Evolutionary conservation across 2,329 filamentous ascomycete genomes (phyloP).

Genomic region (Pseudocercospora pini-densiflorae): DNA sequence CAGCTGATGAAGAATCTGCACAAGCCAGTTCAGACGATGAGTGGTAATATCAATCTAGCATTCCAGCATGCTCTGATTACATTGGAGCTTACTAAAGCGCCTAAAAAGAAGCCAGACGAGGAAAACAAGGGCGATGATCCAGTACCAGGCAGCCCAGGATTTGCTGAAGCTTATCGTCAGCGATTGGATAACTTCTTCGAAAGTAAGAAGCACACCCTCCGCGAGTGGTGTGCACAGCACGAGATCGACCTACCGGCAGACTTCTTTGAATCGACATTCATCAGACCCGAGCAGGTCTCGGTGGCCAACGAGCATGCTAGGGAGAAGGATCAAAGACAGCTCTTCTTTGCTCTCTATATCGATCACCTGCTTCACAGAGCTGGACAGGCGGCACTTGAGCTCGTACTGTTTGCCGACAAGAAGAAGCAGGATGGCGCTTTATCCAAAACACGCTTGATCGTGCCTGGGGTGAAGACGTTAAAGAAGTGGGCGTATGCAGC

Average conservation of each 20-base stretch:
- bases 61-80: slow-evolving; percentile 65
- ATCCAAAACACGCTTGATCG: slow-evolving; percentile 64
- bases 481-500: slow-evolving; percentile 67
- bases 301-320: slow-evolving; percentile 60
- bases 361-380: slow-evolving; percentile 68
- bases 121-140: slow-evolving; percentile 48
- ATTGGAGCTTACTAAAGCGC: slow-evolving; percentile 55
- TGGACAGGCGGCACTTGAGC: slow-evolving; percentile 63
- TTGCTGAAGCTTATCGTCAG: slow-evolving; percentile 58
- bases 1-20: slow-evolving; percentile 72
- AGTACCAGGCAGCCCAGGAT: slow-evolving; percentile 64
- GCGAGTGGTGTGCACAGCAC: slow-evolving; percentile 50
- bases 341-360: slow-evolving; percentile 73
- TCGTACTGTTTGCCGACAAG: slow-evolving; percentile 70
- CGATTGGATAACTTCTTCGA: slow-evolving; percentile 62
- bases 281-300: slow-evolving; percentile 53
- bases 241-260: slow-evolving; percentile 54
- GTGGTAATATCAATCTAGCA: slow-evolving; percentile 66
- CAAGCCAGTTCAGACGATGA: slow-evolving; percentile 67
- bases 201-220: slow-evolving; percentile 61
- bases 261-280: slow-evolving; percentile 52
- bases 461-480: slow-evolving; percentile 65
- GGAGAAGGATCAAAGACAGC: slow-evolving; percentile 68
- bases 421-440: slow-evolving; percentile 68
- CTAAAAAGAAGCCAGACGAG: slow-evolving; percentile 36